Evolutionary conservation across 1,284 basidiomycete species (phyloP), one percentile per base, ranked within the genome.

Genomic region (Serendipita sp.): DNA sequence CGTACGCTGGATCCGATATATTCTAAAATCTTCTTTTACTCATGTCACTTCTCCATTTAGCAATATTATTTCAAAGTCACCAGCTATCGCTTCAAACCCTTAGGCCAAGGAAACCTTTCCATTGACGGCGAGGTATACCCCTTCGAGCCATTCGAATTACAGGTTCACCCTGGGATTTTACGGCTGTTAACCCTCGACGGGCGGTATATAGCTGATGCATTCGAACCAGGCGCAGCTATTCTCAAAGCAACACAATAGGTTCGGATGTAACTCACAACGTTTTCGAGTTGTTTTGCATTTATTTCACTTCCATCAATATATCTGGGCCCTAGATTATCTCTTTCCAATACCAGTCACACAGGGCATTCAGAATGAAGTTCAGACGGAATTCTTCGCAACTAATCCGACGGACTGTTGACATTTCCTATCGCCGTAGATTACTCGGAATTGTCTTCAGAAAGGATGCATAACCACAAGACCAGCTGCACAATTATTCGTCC

Each of bases 71-170:
- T 84, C 72, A 91, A 93, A 72, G 87, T 83, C 38, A 74, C 81
- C 53, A 88, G 88, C 1, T 91, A 88, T 70, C 81, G 85, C 30
- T 78, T 88, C 32, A 86, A 85, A 67, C 87, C 89, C 10, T 63
- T 73, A 3, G 71, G 74, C 22, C 77, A 80, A 38, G 84, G 83
- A 1, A 74, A 76, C 66, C 72, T 91, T 61, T 76, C 82, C 5
- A 77, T 92, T 63, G 94, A 98, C 70, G 94, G 94, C 15, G 94
- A 98, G 74, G 72, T 75, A 13, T 88, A 85, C 69, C 85, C 87
- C 1, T 91, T 90, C 68, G 80, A 85, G 68, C 81, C 85, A 63
- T 93, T 87, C 72, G 84, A 92, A 68, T 87, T 96, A 3, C 90
- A 96, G 72, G 84, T 91, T 3, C 82, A 91, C 67, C 78, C 79